Base-by-base conservation (phyloP, 305 asterid genomes). In the Fraxinus xanthoxyloides region DNA sequence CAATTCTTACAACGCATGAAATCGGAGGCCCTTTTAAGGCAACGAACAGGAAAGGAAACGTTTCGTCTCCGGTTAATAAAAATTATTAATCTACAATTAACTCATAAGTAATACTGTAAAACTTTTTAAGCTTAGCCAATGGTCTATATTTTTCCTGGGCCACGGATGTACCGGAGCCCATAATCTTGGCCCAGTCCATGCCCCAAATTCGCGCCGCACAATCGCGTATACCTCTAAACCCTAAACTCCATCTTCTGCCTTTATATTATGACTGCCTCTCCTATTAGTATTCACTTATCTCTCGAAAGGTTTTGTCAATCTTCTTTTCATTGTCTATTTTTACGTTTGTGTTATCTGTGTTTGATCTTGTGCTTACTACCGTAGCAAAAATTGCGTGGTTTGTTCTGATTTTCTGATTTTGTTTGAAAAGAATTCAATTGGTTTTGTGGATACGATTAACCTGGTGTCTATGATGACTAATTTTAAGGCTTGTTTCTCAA, bases 401-500 rank as follows among this genome's bases (percentile, higher is more conserved):
- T 69, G 6, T 31, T 30, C 31, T 2, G 1, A 32, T 48, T 12
- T 2, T 12, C 23, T 13, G 46, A 2, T 75, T 61, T 40, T 24
- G 61, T 0, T 13, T 5, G 9, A 40, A 23, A 8, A 21, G 36
- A 75, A 28, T 38, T 4, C 43, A 23, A 65, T 21, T 54, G 0
- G 28, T 35, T 2, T n/a, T 7, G 30, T 65, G 72, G 32, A 69
- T 82, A 75, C 83, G 88, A 87, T 31, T 26, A 69, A 28, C n/a
- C 40, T 17, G 75, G 43, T 69, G 75, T 69, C 43, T 26, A 30
- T 69, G 75, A 69, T 28, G 75, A 31, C 70, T 40, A 74, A 76
- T 46, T n/a, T 81, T 6, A 82, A 88, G 91, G 91, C 88, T 88
- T 86, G 87, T 88, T 88, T 88, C 91, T 88, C 91, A 76, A 82